Evolutionary conservation across 1,284 basidiomycete species (phyloP).

Genomic region (Vanrija sp.): DNA sequence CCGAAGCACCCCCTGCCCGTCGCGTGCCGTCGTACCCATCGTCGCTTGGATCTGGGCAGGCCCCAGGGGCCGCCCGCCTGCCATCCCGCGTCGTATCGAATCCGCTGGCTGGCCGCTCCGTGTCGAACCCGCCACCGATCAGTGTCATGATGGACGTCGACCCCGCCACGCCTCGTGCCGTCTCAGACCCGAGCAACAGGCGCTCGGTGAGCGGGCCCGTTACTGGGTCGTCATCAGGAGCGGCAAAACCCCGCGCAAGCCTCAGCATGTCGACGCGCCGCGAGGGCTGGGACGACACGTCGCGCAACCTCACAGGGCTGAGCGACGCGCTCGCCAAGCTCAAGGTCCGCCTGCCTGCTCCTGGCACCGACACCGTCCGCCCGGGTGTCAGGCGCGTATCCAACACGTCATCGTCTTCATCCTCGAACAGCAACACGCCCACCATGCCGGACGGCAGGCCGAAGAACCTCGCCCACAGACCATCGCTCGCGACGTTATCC

Average conservation of each 20-base stretch:
- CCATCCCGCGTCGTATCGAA: constrained; percentile 39
- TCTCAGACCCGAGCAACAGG: constrained; percentile 1
- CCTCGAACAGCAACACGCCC: neutral
- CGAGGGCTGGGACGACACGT: constrained; percentile 35
- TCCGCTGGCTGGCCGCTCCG: constrained; percentile 18
- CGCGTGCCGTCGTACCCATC: constrained; percentile 43
- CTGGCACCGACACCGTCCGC: neutral
- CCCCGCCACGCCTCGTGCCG: neutral
- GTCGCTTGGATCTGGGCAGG: constrained; percentile 35
- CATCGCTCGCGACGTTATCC: neutral
- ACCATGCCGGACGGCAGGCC: neutral
- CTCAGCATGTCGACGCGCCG: constrained; percentile 23
- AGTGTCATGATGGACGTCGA: neutral
- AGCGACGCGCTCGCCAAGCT: constrained; percentile 42
- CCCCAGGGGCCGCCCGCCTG: constrained; percentile 20
- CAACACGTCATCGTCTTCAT: too few species aligned
- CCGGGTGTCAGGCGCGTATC: too few species aligned
- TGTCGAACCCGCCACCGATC: constrained; percentile 2
- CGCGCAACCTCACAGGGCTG: constrained; percentile 36
- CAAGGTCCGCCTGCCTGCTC: neutral
- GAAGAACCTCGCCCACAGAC: neutral
- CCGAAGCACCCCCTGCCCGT: neutral
- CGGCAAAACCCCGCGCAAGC: neutral
- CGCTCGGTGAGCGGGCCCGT: neutral
- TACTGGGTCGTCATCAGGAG: neutral